Conservation (phyloP, 116 monocot genomes). For the Cymodocea nodosa region DNA sequence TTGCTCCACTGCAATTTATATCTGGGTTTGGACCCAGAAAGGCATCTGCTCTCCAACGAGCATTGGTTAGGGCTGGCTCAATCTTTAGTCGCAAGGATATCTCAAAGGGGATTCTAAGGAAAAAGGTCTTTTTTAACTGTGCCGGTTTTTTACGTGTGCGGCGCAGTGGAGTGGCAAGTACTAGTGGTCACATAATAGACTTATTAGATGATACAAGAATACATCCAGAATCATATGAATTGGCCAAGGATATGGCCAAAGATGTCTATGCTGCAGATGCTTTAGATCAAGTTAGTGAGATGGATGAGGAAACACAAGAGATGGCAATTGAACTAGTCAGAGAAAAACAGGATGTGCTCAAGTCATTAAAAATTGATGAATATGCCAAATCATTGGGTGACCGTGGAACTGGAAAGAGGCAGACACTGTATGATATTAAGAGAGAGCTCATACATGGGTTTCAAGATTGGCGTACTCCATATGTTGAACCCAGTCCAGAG, state of each 20-base stretch:
- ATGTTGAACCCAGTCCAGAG: constrained; percentile 55
- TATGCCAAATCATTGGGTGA: constrained; percentile 36
- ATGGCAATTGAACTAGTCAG: constrained; percentile 86
- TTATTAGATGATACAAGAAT: constrained; percentile 94
- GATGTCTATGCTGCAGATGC: constrained; percentile 44
- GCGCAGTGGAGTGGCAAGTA: constrained; percentile 59
- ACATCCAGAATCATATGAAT: constrained; percentile 92
- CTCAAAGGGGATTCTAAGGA: constrained; percentile 56
- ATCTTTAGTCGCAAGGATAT: constrained; percentile 78
- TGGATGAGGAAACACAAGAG: constrained; percentile 80
- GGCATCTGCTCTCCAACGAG: constrained; percentile 76
- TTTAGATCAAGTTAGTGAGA: constrained; percentile 29
- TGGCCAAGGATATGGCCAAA: constrained; percentile 77
- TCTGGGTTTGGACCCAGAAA: constrained; percentile 90
- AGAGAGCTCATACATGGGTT: constrained; percentile 81
- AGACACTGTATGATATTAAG: constrained; percentile 85
- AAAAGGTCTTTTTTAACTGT: constrained; percentile 80
- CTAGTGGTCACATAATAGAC: constrained; percentile 70
- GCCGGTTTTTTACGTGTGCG: constrained; percentile 82
- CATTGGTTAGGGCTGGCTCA: constrained; percentile 65
- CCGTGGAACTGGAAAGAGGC: constrained; percentile 29
- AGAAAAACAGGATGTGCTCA: constrained; percentile 48
- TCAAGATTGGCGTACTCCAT: constrained; percentile 65
- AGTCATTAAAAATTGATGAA: constrained; percentile 48
- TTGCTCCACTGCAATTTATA: constrained; percentile 84